Evolutionary conservation across 805 yeast genomes (phyloP), one percentile per base, ranked within the genome.

Genomic region (Saccharomycopsis schoenii): DNA sequence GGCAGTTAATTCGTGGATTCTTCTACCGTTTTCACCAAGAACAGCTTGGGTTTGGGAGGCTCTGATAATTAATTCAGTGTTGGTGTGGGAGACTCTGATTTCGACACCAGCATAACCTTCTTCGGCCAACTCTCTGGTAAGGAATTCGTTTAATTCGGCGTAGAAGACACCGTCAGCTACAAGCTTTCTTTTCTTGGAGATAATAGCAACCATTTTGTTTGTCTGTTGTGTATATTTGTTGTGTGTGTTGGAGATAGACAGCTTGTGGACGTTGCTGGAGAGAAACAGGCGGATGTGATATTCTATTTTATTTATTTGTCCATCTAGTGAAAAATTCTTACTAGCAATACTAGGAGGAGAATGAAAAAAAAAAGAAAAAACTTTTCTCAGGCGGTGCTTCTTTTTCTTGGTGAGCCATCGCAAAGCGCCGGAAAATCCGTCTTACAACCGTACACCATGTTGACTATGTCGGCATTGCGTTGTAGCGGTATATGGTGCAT

Each of bases 31-130:
- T 85, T 93, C 98, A 84, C 99, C 99, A 73, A 94, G 85, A 72
- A 94, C 98, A 77, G 89, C 96, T 78, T 90, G 96, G 76, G 97
- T 92, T 89, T 91, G 93, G 76, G 97, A 90, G 73, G 99, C 99
- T 82, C 97, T 91, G 83, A 94, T 91, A 79, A 94, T 89, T 71
- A 94, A 89, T 83, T 94, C 98, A 76, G 96, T 91, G 86, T 89
- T 92, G 83, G 93, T 81, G 79, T 97, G 94, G 77, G 97, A 90
- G 76, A 89, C 89, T 84, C 98, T 89, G 79, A 94, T 97, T 83
- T 94, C 99, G 76, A 94, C 97, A 83, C 99, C 99, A 74, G 99
- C 94, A 86, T 94, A 94, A 78, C 99, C 99, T 83, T 94, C 97
- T 84, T 94, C 99, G 73, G 99, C 97, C 76, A 94, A 88, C 82